Conservation (phyloP, 2,329 filamentous ascomycete genomes). For the Talaromyces pinophilus region DNA sequence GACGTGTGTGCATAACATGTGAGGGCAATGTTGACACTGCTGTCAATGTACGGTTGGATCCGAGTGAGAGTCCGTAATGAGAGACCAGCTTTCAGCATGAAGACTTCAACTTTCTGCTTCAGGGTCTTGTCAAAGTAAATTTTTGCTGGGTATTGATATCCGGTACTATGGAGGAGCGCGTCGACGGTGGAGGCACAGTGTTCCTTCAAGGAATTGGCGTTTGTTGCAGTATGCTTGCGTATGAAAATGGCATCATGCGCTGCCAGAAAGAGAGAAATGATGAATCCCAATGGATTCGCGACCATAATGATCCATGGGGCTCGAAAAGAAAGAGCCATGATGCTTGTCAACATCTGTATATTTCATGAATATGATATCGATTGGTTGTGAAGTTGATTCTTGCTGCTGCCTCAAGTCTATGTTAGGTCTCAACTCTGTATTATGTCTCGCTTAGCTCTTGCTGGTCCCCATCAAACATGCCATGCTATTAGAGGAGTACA, state of each 20-base stretch:
- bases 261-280: background rate
- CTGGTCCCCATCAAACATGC: too few species aligned
- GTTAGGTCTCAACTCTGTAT: background rate
- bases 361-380: background rate
- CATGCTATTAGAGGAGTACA: too few species aligned
- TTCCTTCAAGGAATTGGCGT: background rate
- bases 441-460: background rate
- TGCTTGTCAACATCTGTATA: background rate
- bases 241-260: background rate
- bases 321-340: background rate
- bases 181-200: background rate
- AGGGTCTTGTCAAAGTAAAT: background rate
- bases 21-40: conserved; percentile 9
- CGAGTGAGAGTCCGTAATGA: background rate
- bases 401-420: background rate
- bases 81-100: background rate
- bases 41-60: conserved; percentile 7
- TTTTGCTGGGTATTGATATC: conserved; percentile 5
- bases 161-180: background rate
- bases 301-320: background rate
- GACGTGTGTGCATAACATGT: conserved; percentile 10
- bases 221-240: background rate
- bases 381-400: background rate
- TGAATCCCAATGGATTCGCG: background rate
- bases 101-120: conserved; percentile 9